phyloP scores from a whole-genome alignment of 352 stramenopile species.

The Phytopythium delawarense region DNA sequence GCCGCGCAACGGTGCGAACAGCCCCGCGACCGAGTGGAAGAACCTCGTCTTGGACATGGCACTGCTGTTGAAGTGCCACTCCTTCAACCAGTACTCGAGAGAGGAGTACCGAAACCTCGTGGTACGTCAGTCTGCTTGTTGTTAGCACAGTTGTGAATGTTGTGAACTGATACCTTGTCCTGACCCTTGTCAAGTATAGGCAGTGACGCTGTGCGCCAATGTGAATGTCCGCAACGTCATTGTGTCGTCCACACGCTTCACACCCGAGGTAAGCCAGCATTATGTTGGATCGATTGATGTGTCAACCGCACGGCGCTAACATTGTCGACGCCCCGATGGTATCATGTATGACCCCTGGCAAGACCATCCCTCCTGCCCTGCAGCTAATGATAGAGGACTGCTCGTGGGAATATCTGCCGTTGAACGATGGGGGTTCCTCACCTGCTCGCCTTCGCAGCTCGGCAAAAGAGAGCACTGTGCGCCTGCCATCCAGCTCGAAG shows the following conservation, averaged over 20 bases:
- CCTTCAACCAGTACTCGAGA: slow-evolving; percentile 63
- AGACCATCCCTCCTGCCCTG: slow-evolving; percentile 2
- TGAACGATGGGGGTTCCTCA: not conserved
- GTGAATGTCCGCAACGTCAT: slow-evolving; percentile 71
- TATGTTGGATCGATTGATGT: not conserved
- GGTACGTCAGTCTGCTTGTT: slow-evolving; percentile 13
- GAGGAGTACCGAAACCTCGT: slow-evolving; percentile 66
- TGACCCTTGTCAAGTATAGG: slow-evolving; percentile 12
- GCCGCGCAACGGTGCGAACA: slow-evolving; percentile 1
- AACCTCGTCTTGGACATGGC: slow-evolving; percentile 63
- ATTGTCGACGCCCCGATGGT: not conserved
- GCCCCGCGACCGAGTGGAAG: slow-evolving; percentile 40
- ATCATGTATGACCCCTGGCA: not conserved
- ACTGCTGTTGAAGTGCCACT: slow-evolving; percentile 55
- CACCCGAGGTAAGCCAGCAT: slow-evolving; percentile 19
- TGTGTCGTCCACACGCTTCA: slow-evolving; percentile 46
- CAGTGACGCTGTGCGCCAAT: slow-evolving; percentile 55
- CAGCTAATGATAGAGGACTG: not conserved
- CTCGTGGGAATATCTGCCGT: slow-evolving; percentile 5
- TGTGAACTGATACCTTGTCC: not conserved
- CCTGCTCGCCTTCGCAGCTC: not conserved
- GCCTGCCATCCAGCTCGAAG: not conserved
- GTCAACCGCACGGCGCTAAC: not conserved
- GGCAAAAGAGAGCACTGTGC: not conserved
- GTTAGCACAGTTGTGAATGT: not conserved